phyloP scores from a whole-genome alignment of 2,329 filamentous ascomycete genomes.

The Penicillium sp. region DNA sequence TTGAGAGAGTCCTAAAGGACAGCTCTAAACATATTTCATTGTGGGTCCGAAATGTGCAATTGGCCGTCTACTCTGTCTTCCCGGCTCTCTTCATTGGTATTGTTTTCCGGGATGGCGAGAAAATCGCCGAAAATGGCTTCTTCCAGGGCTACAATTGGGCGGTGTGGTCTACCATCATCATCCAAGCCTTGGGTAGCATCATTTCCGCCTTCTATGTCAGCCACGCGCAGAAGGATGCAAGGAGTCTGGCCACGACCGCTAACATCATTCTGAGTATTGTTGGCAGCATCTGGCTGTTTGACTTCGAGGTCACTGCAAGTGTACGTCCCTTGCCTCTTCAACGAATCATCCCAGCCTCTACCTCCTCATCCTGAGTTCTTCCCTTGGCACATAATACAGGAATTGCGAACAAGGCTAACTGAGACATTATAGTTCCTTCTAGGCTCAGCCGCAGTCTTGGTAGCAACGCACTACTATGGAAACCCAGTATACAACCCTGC shows the following conservation, averaged over 20 bases:
- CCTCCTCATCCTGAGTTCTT: background rate
- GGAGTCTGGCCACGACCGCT: conserved; percentile 89
- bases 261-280: conserved; percentile 85
- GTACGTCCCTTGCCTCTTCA: conserved; percentile 52
- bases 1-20: conserved; percentile 83
- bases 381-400: background rate
- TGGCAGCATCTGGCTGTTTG: conserved; percentile 80
- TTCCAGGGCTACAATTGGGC: conserved; percentile 92
- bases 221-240: conserved; percentile 83
- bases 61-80: conserved; percentile 91
- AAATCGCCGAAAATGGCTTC: conserved; percentile 79
- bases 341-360: conserved; percentile 1
- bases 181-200: conserved; percentile 81
- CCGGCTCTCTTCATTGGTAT: conserved; percentile 84
- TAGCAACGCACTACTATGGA: conserved; percentile 82
- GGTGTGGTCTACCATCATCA: conserved; percentile 78
- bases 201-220: conserved; percentile 78
- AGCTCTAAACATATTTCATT: conserved; percentile 70
- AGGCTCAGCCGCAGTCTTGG: conserved; percentile 73
- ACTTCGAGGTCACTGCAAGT: conserved; percentile 67
- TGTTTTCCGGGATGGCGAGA: conserved; percentile 77
- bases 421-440: conserved; percentile 63
- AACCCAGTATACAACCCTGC: conserved; percentile 42
- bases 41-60: conserved; percentile 92
- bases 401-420: conserved; percentile 7